Evolutionary conservation across 106 monocot genomes (phyloP).

Genomic region (Hemerocallis citrina): DNA sequence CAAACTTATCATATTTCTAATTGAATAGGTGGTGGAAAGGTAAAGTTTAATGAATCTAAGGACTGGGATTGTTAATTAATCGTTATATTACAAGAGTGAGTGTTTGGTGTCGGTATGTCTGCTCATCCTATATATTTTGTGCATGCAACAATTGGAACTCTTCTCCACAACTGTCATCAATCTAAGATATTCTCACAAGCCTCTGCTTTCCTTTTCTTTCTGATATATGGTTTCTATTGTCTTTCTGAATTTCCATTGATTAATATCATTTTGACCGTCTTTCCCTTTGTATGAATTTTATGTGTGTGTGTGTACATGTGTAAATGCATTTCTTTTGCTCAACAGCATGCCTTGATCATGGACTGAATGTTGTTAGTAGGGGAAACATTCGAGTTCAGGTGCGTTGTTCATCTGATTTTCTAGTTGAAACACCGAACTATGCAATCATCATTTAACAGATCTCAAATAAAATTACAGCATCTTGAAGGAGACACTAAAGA

Average conservation of each 20-base stretch:
- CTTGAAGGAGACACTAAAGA: slow-evolving; percentile 10
- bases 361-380: background rate
- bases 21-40: no score
- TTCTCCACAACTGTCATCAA: background rate
- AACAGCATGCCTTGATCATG: background rate
- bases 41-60: no score
- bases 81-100: no score
- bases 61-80: background rate
- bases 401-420: background rate
- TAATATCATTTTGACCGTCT: no score
- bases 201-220: background rate
- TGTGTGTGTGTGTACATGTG: background rate
- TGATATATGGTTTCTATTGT: background rate
- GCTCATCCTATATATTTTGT: background rate
- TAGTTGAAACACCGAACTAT: background rate
- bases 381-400: background rate
- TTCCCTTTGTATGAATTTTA: no score
- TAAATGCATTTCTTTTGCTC: no score
- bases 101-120: no score
- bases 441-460: background rate
- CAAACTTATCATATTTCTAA: no score
- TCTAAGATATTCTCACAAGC: background rate
- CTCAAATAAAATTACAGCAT: slow-evolving; percentile 11
- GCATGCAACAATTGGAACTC: background rate
- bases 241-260: background rate